Percentiles rank a stretch among this genome's conserved stretches.
These are phyloP conservation scores for Olyra latifolia DNA, from an alignment of 176 grass and related monocot species.

Conservation along the genomic window DNA sequence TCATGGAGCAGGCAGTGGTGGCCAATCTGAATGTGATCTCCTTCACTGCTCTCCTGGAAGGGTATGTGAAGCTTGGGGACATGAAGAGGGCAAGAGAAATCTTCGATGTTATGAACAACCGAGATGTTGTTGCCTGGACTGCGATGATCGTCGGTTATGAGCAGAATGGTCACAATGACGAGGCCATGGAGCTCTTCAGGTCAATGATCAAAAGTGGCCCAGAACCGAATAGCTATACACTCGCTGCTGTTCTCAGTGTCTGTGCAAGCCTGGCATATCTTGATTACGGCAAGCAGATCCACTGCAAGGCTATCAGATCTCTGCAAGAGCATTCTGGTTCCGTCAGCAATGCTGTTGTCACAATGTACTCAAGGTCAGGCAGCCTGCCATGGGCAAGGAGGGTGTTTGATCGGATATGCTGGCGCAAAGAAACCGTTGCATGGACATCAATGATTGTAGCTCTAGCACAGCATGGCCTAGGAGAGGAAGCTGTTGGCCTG, in stretches of 20 bases:
- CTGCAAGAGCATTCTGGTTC: slow-evolving; percentile 54
- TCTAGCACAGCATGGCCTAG: slow-evolving; percentile 83
- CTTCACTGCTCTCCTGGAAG: slow-evolving; percentile 89
- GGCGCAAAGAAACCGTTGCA: slow-evolving; percentile 59
- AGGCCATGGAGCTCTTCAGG: slow-evolving; percentile 72
- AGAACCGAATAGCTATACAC: slow-evolving; percentile 78
- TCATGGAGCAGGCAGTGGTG: slow-evolving; percentile 48
- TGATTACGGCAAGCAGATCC: slow-evolving; percentile 84
- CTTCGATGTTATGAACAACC: slow-evolving; percentile 66
- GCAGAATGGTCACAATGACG: slow-evolving; percentile 77
- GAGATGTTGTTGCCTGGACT: slow-evolving; percentile 92
- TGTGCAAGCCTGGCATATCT: slow-evolving; percentile 68
- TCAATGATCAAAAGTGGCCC: slow-evolving; percentile 67
- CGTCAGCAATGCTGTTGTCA: slow-evolving; percentile 68
- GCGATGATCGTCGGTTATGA: slow-evolving; percentile 90
- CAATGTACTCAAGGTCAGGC: slow-evolving; percentile 79
- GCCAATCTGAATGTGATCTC: slow-evolving; percentile 78
- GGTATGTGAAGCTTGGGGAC: slow-evolving; percentile 78
- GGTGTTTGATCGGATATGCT: slow-evolving; percentile 56
- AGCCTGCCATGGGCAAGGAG: slow-evolving; percentile 56
- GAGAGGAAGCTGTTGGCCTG: slow-evolving; percentile 56
- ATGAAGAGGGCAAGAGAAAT: slow-evolving; percentile 65
- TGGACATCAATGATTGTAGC: slow-evolving; percentile 94
- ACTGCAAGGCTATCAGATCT: slow-evolving; percentile 73
- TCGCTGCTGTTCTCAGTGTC: slow-evolving; percentile 72